Percentiles rank a stretch among this genome's conserved stretches.
Conservation (phyloP, 441 rosid species). For the Adansonia rubrostipa region DNA sequence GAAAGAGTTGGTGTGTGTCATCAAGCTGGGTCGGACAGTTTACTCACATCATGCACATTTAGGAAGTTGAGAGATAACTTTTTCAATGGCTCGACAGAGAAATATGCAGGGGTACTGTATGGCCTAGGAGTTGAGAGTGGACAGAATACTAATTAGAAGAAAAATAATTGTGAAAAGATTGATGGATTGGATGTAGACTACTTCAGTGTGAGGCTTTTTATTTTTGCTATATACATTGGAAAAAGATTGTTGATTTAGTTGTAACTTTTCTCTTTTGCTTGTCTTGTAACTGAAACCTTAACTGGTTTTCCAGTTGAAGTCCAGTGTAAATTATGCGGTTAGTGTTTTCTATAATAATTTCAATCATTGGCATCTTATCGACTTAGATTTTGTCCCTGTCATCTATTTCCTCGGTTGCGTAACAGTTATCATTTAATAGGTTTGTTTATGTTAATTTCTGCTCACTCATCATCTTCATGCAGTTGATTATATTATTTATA, state of each 20-base stretch:
- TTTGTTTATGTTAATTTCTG: background rate
- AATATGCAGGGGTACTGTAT: conserved; percentile 65
- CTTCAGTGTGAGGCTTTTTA: conserved; percentile 54
- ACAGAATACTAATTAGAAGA: conserved; percentile 30
- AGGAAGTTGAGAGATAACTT: conserved; percentile 60
- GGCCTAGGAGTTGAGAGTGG: conserved; percentile 55
- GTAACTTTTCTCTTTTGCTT: conserved; percentile 45
- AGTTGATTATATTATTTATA: background rate
- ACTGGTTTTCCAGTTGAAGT: conserved; percentile 55
- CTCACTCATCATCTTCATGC: background rate
- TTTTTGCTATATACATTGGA: conserved; percentile 64
- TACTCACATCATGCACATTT: conserved; percentile 66
- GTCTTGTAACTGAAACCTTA: conserved; percentile 52
- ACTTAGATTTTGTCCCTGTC: too few relatives aligned
- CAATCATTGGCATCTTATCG: too few relatives aligned
- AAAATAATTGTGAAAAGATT: conserved; percentile 21
- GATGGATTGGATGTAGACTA: conserved; percentile 57
- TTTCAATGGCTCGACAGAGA: conserved; percentile 55
- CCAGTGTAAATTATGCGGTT: conserved; percentile 56
- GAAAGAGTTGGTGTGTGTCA: conserved; percentile 65
- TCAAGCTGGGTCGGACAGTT: conserved; percentile 87
- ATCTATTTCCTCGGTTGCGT: too few relatives aligned
- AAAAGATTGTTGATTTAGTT: conserved; percentile 55
- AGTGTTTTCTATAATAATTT: too few relatives aligned
- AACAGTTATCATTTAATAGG: too few relatives aligned